Conservation (phyloP, 805 yeast genomes). For the Tetrapisispora iriomotensis region DNA sequence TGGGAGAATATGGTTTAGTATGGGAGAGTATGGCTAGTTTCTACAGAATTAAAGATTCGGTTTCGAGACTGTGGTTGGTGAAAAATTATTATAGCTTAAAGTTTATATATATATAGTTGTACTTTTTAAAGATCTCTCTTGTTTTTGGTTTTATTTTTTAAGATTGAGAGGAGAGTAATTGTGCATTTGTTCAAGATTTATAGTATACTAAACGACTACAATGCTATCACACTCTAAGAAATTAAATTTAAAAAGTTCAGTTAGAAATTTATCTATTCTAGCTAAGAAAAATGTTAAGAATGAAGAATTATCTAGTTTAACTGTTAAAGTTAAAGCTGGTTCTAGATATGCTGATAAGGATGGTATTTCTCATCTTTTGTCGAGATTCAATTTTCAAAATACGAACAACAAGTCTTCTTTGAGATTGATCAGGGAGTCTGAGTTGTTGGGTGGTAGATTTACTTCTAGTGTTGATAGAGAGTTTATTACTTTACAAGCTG, state of each 20-base stretch:
- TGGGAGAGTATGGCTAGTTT: no score
- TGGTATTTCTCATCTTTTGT: conserved; percentile 79
- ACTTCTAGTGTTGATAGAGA: conserved; percentile 71
- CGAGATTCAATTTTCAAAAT: conserved; percentile 76
- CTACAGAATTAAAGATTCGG: no score
- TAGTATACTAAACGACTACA: background rate
- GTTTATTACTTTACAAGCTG: conserved; percentile 65
- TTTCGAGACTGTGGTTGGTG: no score
- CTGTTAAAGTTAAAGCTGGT: conserved; percentile 81
- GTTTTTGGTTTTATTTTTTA: no score
- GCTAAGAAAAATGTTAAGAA: conserved; percentile 44
- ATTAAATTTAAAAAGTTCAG: conserved; percentile 18
- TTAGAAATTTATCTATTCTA: conserved; percentile 32
- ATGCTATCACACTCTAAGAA: conserved; percentile 16
- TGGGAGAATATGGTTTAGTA: no score
- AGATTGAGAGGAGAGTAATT: no score
- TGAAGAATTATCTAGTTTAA: conserved; percentile 61
- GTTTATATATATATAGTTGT: background rate
- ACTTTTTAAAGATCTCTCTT: no score
- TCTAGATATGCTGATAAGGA: conserved; percentile 59
- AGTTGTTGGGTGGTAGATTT: conserved; percentile 81
- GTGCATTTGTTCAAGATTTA: no score
- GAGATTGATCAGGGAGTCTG: conserved; percentile 89
- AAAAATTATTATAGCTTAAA: no score
- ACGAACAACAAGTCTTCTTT: conserved; percentile 77